phyloP scores from a whole-genome alignment of 768 basidiomycete genomes.

The Suillus bovinus region DNA sequence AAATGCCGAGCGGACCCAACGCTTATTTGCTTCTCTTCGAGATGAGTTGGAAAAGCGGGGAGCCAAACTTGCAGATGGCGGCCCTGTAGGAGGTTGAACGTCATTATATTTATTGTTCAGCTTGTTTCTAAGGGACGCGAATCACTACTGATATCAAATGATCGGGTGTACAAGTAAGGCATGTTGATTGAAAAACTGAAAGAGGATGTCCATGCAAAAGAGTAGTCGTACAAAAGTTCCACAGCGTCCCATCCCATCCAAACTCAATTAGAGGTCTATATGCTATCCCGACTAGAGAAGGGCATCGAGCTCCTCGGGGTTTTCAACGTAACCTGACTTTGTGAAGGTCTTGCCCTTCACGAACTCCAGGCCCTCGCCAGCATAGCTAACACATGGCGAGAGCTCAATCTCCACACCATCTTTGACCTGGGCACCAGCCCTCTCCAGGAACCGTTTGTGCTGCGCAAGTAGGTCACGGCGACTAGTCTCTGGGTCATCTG shows the following conservation, averaged over 20 bases:
- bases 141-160: constrained; percentile 17
- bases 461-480: constrained; percentile 86
- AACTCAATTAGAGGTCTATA: constrained; percentile 9
- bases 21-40: constrained; percentile 75
- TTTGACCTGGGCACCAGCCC: constrained; percentile 70
- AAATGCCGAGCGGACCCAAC: constrained; percentile 80
- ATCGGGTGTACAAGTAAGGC: constrained; percentile 9
- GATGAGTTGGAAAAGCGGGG: constrained; percentile 81
- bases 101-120: constrained; percentile 13
- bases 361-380: constrained; percentile 85
- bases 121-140: not conserved
- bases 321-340: constrained; percentile 69
- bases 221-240: constrained; percentile 9
- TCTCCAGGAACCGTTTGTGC: constrained; percentile 81
- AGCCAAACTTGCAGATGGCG: constrained; percentile 42
- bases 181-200: constrained; percentile 6
- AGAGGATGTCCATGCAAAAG: constrained; percentile 7
- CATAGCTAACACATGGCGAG: constrained; percentile 85
- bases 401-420: constrained; percentile 88
- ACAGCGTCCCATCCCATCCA: not conserved
- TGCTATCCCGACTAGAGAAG: constrained; percentile 44
- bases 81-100: constrained; percentile 44
- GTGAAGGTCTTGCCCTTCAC: constrained; percentile 78
- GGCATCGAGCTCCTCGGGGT: constrained; percentile 70
- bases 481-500: constrained; percentile 90